Evolutionary conservation across 352 stramenopile species (phyloP).

Genomic region (Pythium folliculosum): DNA sequence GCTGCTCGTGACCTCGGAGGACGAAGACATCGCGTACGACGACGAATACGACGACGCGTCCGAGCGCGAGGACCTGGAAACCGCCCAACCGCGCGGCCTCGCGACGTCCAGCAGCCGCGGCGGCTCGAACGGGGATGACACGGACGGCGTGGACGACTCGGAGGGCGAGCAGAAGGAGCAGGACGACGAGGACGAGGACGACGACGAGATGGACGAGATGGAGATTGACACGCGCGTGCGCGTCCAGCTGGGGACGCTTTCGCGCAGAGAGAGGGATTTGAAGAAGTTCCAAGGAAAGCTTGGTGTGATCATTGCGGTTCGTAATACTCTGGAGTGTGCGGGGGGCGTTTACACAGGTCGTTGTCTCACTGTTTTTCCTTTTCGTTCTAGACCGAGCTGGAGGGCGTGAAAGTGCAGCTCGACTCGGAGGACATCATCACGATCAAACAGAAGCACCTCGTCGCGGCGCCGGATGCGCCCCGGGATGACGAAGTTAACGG

Average conservation of each 20-base stretch:
- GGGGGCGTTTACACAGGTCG: too few relatives aligned
- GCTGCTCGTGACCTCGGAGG: constrained; percentile 39
- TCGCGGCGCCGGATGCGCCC: constrained; percentile 33
- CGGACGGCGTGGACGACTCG: constrained; percentile 30
- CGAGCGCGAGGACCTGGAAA: not conserved
- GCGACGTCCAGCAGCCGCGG: constrained; percentile 9
- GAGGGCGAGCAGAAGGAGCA: constrained; percentile 53
- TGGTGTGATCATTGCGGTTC: constrained; percentile 60
- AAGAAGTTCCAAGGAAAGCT: constrained; percentile 75
- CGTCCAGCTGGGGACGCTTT: constrained; percentile 48
- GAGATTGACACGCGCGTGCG: constrained; percentile 58
- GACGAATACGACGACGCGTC: constrained; percentile 28
- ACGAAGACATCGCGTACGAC: constrained; percentile 28
- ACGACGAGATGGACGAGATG: constrained; percentile 41
- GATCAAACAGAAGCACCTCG: constrained; percentile 57
- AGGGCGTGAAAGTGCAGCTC: constrained; percentile 54
- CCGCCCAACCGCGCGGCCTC: not conserved
- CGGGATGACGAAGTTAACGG: constrained; percentile 41
- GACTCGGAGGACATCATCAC: constrained; percentile 58
- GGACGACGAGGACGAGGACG: constrained; percentile 42
- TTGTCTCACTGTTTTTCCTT: not conserved
- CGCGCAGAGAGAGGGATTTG: constrained; percentile 55
- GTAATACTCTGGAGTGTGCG: not conserved
- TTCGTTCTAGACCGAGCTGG: constrained; percentile 21
- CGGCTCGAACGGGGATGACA: constrained; percentile 18